Base-by-base conservation (phyloP, 106 monocot species). In the Vanilla planifolia region DNA sequence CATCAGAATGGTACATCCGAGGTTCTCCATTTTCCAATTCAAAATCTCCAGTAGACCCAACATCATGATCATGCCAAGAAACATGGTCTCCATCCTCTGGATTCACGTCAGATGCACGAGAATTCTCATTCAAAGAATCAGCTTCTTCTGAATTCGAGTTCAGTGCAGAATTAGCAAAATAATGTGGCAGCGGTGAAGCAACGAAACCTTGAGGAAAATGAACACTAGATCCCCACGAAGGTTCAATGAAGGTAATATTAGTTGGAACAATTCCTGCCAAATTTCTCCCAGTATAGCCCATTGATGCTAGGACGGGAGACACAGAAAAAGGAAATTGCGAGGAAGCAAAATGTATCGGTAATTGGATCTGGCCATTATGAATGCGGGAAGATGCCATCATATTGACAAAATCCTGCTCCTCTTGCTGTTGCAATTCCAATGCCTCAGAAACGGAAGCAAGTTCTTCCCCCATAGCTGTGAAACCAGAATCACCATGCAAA, bases 391-490 rank as follows among this genome's bases (percentile, higher is more conserved):
- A 73, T 61, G 77, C 67, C 84, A 78, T 86, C 71, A 79, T 60
- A 60, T 95, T 95, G 27, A 95, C 57, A 39, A 84, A 64, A 73
- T 90, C 89, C 48, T 94, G 85, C 42, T 89, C 80, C 63, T 89
- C 80, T 55, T 81, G 86, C n/a, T 78, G 77, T 27, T 78, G 71
- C 43, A 76, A 29, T 36, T 90, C 83, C 57, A 82, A 44, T 55
- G 64, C 37, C 61, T 86, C 68, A 19, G 80, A 71, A 32, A 66
- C 60, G 72, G 85, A 89, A 59, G 66, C 17, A 66, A 71, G 72
- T 17, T 80, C 89, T 33, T 76, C 85, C 5, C 61, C 62, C 37
- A 59, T 43, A 33, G 44, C 27, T 46, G 55, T 7, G 55, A 68
- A 81, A 43, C 29, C 61, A 67, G 62, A 32, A 73, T 78, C 79